Evolutionary conservation across 2,329 filamentous ascomycete species (phyloP).

Genomic region (Phoma herbarum): DNA sequence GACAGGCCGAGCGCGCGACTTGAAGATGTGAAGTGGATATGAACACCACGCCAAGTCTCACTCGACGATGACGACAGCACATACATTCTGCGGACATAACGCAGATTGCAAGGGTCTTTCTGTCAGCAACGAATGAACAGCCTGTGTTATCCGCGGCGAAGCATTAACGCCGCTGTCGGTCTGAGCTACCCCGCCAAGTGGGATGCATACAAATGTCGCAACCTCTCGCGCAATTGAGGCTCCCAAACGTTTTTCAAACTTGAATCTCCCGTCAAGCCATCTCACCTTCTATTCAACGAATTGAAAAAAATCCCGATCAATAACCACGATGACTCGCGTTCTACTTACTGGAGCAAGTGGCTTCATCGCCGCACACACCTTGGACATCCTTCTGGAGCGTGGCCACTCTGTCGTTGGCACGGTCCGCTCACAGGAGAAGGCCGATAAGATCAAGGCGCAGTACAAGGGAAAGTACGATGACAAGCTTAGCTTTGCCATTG

Average conservation of each 20-base stretch:
- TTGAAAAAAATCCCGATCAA: not conserved
- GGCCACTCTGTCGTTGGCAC: constrained; percentile 70
- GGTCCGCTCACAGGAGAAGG: constrained; percentile 69
- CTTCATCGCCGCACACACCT: constrained; percentile 72
- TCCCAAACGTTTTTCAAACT: not conserved
- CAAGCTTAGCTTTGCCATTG: constrained; percentile 70
- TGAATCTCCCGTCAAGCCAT: not conserved
- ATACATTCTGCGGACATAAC: constrained; percentile 13
- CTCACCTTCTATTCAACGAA: not conserved
- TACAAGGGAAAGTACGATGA: constrained; percentile 57
- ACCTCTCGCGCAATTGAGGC: constrained; percentile 12
- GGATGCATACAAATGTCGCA: constrained; percentile 22
- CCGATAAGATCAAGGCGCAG: constrained; percentile 65
- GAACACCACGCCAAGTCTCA: constrained; percentile 3
- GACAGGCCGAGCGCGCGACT: constrained; percentile 15
- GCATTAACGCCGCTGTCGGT: constrained; percentile 12
- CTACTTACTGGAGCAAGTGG: constrained; percentile 64
- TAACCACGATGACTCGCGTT: constrained; percentile 49
- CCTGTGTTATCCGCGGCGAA: constrained; percentile 21
- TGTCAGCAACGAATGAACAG: constrained; percentile 22
- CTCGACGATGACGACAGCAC: constrained; percentile 16
- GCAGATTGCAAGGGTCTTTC: constrained; percentile 8
- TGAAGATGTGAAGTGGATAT: constrained; percentile 8
- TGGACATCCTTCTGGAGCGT: constrained; percentile 65
- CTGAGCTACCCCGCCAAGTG: constrained; percentile 21